phyloP scores from a whole-genome alignment of 2,329 filamentous ascomycete species.

The Fusarium heterosporum region DNA sequence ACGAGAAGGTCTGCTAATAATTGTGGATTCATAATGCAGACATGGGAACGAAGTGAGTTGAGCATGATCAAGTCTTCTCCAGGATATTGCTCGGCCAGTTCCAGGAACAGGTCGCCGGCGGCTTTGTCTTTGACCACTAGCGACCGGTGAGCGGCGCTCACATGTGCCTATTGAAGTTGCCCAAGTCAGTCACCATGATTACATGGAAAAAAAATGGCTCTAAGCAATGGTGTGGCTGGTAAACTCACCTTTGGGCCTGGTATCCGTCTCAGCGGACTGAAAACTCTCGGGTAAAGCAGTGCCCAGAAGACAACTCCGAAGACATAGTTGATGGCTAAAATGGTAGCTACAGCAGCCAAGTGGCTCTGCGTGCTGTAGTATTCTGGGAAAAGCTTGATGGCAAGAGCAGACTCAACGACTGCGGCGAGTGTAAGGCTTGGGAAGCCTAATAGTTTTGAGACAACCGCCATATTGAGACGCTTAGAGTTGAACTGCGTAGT shows the following conservation, averaged over 20 bases:
- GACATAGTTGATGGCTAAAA: conserved; percentile 38
- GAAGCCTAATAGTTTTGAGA: conserved; percentile 31
- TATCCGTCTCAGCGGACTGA: conserved; percentile 42
- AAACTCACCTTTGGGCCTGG: conserved; percentile 37
- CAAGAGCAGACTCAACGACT: conserved; percentile 44
- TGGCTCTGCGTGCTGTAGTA: conserved; percentile 34
- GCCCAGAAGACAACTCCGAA: conserved; percentile 37
- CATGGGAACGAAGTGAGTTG: conserved; percentile 28
- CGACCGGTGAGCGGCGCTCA: conserved; percentile 36
- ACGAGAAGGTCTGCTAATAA: conserved; percentile 46
- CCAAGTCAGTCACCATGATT: not conserved
- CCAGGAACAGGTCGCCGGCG: conserved; percentile 43
- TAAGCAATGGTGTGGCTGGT: fast-evolving
- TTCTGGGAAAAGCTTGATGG: conserved; percentile 45
- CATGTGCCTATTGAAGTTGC: conserved; percentile 10
- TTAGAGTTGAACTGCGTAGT: not conserved
- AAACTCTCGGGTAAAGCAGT: conserved; percentile 33
- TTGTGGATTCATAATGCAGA: conserved; percentile 42
- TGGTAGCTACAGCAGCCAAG: conserved; percentile 12
- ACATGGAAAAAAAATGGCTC: not conserved
- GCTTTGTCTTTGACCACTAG: conserved; percentile 40
- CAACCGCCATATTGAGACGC: conserved; percentile 20
- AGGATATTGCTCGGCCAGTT: conserved; percentile 43
- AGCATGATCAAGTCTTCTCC: conserved; percentile 42
- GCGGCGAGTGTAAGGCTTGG: conserved; percentile 35